A percentile compares a stretch with the other conserved stretches of the same genome.
Conservation (phyloP, 2,329 filamentous ascomycete species). For the Leptosphaerulina australis region DNA sequence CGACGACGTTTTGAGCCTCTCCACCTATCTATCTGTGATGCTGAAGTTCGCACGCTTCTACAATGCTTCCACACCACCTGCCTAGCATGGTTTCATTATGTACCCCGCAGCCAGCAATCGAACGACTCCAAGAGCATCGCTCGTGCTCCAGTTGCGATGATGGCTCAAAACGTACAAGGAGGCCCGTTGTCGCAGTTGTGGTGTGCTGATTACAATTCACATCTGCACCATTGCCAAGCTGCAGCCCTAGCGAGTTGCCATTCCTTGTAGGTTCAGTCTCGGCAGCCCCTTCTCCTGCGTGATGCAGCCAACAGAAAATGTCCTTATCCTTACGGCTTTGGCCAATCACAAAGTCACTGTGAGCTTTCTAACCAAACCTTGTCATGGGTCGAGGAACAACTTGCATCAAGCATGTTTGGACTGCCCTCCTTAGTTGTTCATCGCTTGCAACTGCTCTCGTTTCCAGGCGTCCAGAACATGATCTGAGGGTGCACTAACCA, state of each 20-base stretch:
- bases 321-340: neutral
- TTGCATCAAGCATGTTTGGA: constrained; percentile 43
- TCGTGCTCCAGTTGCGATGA: constrained; percentile 5
- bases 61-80: constrained; percentile 9
- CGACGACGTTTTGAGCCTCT: constrained; percentile 37
- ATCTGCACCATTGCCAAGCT: constrained; percentile 33
- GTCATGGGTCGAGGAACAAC: constrained; percentile 25
- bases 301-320: constrained; percentile 32
- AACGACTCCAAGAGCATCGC: constrained; percentile 16
- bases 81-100: neutral
- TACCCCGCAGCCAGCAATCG: constrained; percentile 14
- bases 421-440: constrained; percentile 26
- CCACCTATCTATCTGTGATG: constrained; percentile 1
- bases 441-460: constrained; percentile 34
- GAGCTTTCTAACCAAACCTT: constrained; percentile 40
- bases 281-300: constrained; percentile 38
- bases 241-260: constrained; percentile 1
- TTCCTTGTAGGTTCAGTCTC: constrained; percentile 21
- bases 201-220: constrained; percentile 13
- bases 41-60: constrained; percentile 9
- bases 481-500: constrained; percentile 11
- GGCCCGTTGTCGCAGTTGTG: neutral
- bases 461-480: constrained; percentile 22
- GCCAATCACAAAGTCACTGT: constrained; percentile 12
- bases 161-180: constrained; percentile 4